These are phyloP conservation scores for Melanomma pulvis-pyrius DNA, from an alignment of 495 filamentous ascomycete species.

Conservation along the genomic window DNA sequence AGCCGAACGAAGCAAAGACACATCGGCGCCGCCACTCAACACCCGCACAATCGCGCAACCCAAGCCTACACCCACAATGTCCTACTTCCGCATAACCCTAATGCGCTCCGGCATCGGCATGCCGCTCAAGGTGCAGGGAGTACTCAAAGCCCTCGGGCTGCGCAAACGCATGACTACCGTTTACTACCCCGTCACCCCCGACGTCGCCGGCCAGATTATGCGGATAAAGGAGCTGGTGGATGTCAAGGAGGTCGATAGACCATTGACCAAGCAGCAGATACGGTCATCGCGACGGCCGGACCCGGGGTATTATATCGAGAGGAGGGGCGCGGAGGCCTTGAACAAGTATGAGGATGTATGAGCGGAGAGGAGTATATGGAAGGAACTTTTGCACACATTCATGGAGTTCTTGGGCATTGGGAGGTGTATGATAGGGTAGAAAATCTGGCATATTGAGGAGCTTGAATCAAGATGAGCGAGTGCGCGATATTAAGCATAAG, in stretches of 20 bases:
- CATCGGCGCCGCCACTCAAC: not conserved
- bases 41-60: not conserved
- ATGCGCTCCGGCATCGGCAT: slow-evolving; percentile 92
- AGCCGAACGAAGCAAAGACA: not conserved
- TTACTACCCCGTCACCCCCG: slow-evolving; percentile 82
- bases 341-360: not conserved
- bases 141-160: slow-evolving; percentile 86
- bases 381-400: not conserved
- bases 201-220: slow-evolving; percentile 93
- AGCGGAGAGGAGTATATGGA: too few species aligned
- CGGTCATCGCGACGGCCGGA: slow-evolving; percentile 75
- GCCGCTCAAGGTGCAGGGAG: slow-evolving; percentile 75
- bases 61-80: slow-evolving; percentile 57
- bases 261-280: slow-evolving; percentile 74
- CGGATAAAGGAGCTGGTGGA: slow-evolving; percentile 94
- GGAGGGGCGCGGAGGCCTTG: slow-evolving; percentile 24
- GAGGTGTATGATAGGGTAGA: too few species aligned
- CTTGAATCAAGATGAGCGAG: too few species aligned
- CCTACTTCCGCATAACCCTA: slow-evolving; percentile 94
- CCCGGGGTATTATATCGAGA: slow-evolving; percentile 84
- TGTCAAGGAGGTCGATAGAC: slow-evolving; percentile 76
- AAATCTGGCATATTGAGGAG: too few species aligned
- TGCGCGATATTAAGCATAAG: too few species aligned
- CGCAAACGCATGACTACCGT: slow-evolving; percentile 85
- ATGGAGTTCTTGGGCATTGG: not conserved